Base-by-base conservation (phyloP, 805 yeast genomes). In the Metschnikowia picachoensis region DNA sequence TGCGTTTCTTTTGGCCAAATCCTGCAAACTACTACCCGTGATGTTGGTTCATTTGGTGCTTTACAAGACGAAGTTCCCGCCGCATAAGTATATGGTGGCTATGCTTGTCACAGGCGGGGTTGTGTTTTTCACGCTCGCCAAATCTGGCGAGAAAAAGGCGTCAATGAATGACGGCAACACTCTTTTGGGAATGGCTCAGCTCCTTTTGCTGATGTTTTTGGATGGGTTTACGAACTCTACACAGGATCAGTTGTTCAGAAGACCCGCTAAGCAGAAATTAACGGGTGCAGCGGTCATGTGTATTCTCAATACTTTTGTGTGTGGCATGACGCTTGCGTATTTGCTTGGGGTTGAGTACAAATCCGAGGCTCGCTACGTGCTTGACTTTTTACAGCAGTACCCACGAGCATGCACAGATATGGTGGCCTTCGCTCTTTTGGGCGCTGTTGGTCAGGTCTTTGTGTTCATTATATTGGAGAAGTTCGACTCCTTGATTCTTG, bases 171-270 rank as follows among this genome's bases (percentile, higher is more conserved):
- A 72, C 45, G 80, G 78, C 0, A 64, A 70, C 16, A 59, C 71
- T 0, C 15, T 64, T 0, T 59, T 79, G 17, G 99, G 99, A 0
- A 66, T 88, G 53, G 55, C 64, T 0, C 77, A 84, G 47, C 70
- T 92, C 33, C 53, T 69, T 0, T 63, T 68, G 1, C 86, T 94
- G 34, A 76, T 94, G 64, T 64, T 92, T 15, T 70, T 94, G 29
- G 99, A 92, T 64, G 99, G 99, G 1, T 69, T 91, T 47, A 91
- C 96, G 17, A 94, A 92, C 67, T 87, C 97, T 2, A 83, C 96
- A 0, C 99, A 92, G 65, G 99, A 92, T 66, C 82, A 84, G 46
- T 65, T 94, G 61, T 85, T 92, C 64, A 77, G 77, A 48, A 56
- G 66, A 8, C 60, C 58, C 43, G 37, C 32, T 25, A 31, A 35